These are phyloP conservation scores for Trichosanthes cucumerina DNA, from an alignment of 306 rosid genomes.

Conservation along the genomic window DNA sequence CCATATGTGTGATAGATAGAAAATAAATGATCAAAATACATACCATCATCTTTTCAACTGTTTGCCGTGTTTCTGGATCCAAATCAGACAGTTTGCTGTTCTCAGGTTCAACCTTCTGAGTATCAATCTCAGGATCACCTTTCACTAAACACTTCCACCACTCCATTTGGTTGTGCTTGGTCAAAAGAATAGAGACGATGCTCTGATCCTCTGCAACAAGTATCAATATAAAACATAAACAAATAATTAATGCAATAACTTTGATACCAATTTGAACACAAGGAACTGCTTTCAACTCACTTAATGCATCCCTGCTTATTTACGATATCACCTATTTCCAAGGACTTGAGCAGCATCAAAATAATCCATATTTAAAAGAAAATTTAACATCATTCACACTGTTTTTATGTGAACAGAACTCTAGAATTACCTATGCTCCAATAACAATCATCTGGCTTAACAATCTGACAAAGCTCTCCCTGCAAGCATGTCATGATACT, in stretches of 20 bases:
- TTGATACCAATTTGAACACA: neutral
- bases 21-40: neutral
- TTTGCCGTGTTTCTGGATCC: conserved; percentile 78
- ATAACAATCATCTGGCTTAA: conserved; percentile 81
- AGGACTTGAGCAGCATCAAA: neutral
- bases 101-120: conserved; percentile 91
- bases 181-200: conserved; percentile 64
- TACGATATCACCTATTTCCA: neutral
- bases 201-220: conserved; percentile 79
- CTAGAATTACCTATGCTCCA: conserved; percentile 74
- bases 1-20: neutral
- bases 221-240: neutral
- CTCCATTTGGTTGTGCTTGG: conserved; percentile 91
- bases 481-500: conserved; percentile 15
- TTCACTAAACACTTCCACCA: conserved; percentile 93
- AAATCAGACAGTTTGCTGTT: conserved; percentile 76
- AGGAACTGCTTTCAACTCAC: neutral
- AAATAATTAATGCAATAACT: neutral
- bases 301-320: neutral
- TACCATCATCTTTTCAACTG: conserved; percentile 98
- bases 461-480: conserved; percentile 53
- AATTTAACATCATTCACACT: neutral
- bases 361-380: neutral
- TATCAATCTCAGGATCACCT: conserved; percentile 86
- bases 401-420: neutral